phyloP scores from a whole-genome alignment of 352 stramenopile genomes.

The Phytophthora fragariae region DNA sequence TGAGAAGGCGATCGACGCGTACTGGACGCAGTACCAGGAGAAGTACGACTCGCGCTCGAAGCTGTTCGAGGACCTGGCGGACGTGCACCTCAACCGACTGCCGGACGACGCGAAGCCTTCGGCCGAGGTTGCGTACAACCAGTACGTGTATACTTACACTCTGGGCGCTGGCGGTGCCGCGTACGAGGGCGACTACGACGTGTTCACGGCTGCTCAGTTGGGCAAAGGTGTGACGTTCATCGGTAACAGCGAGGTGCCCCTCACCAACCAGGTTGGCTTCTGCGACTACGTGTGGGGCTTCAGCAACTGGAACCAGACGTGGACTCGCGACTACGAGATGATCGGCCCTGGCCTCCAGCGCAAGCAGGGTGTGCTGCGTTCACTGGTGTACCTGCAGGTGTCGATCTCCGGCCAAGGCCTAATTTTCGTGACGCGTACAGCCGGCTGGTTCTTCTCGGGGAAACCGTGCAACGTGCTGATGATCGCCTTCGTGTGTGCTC shows the following conservation, averaged over 20 bases:
- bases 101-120: conserved; percentile 48
- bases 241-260: conserved; percentile 60
- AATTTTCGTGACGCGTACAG: conserved; percentile 80
- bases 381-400: conserved; percentile 76
- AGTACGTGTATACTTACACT: conserved; percentile 72
- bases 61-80: conserved; percentile 56
- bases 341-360: conserved; percentile 71
- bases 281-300: conserved; percentile 75
- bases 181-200: conserved; percentile 48
- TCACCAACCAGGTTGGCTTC: conserved; percentile 74
- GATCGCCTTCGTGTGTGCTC: conserved; percentile 73
- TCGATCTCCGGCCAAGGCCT: conserved; percentile 78
- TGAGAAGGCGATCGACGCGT: conserved; percentile 43
- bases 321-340: conserved; percentile 66
- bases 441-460: conserved; percentile 77
- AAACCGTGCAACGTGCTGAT: conserved; percentile 69
- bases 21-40: conserved; percentile 49
- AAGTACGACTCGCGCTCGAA: conserved; percentile 58
- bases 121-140: conserved; percentile 54
- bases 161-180: conserved; percentile 36
- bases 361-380: conserved; percentile 74
- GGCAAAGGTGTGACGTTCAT: conserved; percentile 64
- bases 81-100: conserved; percentile 64
- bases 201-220: conserved; percentile 53
- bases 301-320: conserved; percentile 78